Base-by-base conservation (phyloP, 148 eudicot species). In the Cornus florida region DNA sequence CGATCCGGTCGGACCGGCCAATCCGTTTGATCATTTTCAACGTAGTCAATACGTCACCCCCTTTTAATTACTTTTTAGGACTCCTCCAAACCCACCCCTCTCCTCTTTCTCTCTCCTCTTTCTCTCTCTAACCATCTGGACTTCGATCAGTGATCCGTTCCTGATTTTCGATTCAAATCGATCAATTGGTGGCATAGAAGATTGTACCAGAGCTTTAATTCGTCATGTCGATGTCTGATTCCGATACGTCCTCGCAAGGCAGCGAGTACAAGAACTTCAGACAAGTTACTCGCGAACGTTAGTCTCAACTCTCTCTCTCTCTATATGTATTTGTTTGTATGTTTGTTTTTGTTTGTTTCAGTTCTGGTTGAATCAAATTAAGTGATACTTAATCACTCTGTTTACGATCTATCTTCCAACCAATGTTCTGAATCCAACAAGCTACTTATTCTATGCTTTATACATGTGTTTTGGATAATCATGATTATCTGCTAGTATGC, bases 141-240 rank as follows among this genome's bases (percentile, higher is more conserved):
- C 46, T 74, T 74, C 8, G 77, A 74, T 74, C 69, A 60, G 19
- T 10, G 77, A 74, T 74, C 69, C 60, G 53, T 74, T 59, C 14
- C 38, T 64, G 28, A 66, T 43, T 59, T 43, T 66, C 7, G 14
- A 19, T 76, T 67, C 43, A 10, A 12, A 67, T 48, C 43, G 79
- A 46, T 66, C 64, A 19, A 50, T 14, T 22, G 38, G 62, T 11
- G 2, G 10, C 2, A 20, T n/a, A 33, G 28, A 16, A 17, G 14
- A 75, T 56, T 12, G 33, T 50, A 75, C 41, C 71, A 17, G 60
- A 6, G 67, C 56, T 23, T 75, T 75, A 66, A 50, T 64, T 79
- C 76, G 60, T 19, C 78, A 93, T 94, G 96, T 89, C 98, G 78
- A 90, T 93, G 90, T 92, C 94, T 19, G 98, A 92, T 88, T 94